Evolutionary conservation across 108 stramenopile genomes (phyloP).

Genomic region (Pseudonitzschia multiseries): DNA sequence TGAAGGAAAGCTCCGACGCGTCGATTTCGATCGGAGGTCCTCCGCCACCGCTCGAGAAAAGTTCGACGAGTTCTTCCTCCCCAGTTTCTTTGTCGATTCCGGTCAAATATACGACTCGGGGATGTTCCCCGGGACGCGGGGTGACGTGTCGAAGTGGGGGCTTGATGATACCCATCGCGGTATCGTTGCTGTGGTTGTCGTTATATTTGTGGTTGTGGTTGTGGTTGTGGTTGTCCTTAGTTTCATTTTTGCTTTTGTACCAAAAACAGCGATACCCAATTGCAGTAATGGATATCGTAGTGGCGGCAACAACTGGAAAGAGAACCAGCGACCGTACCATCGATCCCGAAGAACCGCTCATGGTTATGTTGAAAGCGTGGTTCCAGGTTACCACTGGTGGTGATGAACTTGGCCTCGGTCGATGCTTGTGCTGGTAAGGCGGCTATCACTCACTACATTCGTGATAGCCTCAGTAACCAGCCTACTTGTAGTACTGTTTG

Average conservation of each 20-base stretch:
- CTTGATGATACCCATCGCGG: background rate
- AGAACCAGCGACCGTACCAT: background rate
- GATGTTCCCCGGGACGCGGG: constrained; percentile 3
- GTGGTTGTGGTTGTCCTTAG: background rate
- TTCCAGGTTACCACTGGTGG: no score
- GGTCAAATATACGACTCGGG: constrained; percentile 14
- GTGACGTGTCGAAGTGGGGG: constrained; percentile 10
- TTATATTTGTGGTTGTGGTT: background rate
- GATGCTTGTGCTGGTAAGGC: background rate
- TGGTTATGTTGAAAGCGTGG: background rate
- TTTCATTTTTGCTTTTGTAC: background rate
- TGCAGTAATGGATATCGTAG: background rate
- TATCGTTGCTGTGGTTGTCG: background rate
- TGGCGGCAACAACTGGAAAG: background rate
- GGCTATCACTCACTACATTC: no score
- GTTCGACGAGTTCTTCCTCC: constrained; percentile 3
- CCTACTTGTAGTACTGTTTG: no score
- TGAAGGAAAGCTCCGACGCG: constrained; percentile 16
- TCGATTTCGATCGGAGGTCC: constrained; percentile 6
- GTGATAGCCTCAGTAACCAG: no score
- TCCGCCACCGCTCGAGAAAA: constrained; percentile 6
- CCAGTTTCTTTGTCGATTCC: constrained; percentile 11
- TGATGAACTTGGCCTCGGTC: background rate
- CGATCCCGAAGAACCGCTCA: background rate
- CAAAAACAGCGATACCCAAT: constrained; percentile 4